Evolutionary conservation across 169 alveolate species (phyloP), one percentile per base, ranked within the genome.

Genomic region (Cryptosporidium viatorum): DNA sequence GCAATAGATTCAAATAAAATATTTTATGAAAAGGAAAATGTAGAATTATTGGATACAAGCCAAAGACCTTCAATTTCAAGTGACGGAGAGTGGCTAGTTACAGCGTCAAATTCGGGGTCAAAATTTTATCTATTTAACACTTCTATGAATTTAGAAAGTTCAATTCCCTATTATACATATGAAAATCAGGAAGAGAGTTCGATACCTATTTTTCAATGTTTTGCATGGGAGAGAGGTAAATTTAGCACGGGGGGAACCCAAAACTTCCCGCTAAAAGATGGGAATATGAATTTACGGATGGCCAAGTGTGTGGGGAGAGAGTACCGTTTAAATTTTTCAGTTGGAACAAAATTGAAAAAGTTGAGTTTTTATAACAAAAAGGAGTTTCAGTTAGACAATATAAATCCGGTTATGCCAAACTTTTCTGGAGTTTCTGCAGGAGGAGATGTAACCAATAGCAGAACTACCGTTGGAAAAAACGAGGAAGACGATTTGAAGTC

Each of bases 241-340:
- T n/a, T 23, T 45, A 23, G 45, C 62, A 21, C 21, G 50, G 58
- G 26, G 48, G 23, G 23, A 23, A 37, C 26, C 18, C 68, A 7
- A 18, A n/a, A 0, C 0, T 73, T 55, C 55, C 86, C 86, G 86
- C 86, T 7, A 52, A 33, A 73, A 73, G 86, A 59, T 55, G 12
- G 68, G 18, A 73, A 73, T 31, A 6, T 31, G 69, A 45, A 58
- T 35, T 73, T 58, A 43, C 37, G 71, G 71, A 26, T 51, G 33
- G 71, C 33, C 51, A 35, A 31, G 18, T 21, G 70, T 80, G 89
- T 80, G 89, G 89, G 89, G 89, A 73, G 68, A 55, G 89, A 59
- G 26, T 48, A 65, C 89, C 59, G 69, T 58, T 65, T 70, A 59
- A 62, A 50, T 59, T 80, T 80, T 62, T 59, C 74, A 35, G 75